These are phyloP conservation scores for Solanum hybrid DNA, from an alignment of 305 asterid genomes.

Conservation along the genomic window DNA sequence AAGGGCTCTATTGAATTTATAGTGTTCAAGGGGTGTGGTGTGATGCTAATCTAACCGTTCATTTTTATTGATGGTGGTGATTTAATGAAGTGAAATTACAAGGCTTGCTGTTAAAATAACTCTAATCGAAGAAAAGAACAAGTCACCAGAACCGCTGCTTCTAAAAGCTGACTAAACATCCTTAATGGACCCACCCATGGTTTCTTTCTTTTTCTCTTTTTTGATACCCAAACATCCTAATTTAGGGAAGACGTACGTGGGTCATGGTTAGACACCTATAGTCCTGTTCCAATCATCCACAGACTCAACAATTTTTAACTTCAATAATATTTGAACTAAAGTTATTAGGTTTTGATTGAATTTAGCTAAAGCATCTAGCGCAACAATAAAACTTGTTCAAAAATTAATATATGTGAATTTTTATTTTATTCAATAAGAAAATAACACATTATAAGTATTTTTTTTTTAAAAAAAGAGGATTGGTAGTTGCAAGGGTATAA, in stretches of 20 bases:
- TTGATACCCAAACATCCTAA: background rate
- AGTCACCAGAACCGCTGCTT: slow-evolving; percentile 31
- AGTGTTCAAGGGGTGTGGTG: slow-evolving; percentile 18
- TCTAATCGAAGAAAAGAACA: slow-evolving; percentile 24
- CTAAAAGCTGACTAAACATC: slow-evolving; percentile 5
- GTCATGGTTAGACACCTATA: background rate
- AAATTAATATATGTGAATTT: background rate
- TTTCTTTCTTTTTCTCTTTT: background rate
- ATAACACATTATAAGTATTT: too few species aligned
- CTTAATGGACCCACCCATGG: slow-evolving; percentile 5
- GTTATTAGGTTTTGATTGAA: background rate
- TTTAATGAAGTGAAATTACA: slow-evolving; percentile 17
- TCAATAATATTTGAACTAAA: background rate
- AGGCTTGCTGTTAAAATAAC: slow-evolving; percentile 20
- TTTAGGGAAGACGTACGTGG: background rate
- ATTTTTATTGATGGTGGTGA: slow-evolving; percentile 45
- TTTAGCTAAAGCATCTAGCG: background rate
- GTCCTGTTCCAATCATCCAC: background rate
- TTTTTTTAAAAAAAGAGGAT: too few species aligned
- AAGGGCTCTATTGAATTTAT: slow-evolving; percentile 30
- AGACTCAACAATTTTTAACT: background rate
- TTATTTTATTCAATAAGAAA: too few species aligned
- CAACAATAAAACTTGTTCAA: background rate
- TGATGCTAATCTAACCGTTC: slow-evolving; percentile 13
- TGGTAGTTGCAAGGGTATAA: too few species aligned